A percentile compares a stretch with the other conserved stretches of the same genome.
Conservation (phyloP, 2,329 filamentous ascomycete genomes). For the Apiospora sp. region DNA sequence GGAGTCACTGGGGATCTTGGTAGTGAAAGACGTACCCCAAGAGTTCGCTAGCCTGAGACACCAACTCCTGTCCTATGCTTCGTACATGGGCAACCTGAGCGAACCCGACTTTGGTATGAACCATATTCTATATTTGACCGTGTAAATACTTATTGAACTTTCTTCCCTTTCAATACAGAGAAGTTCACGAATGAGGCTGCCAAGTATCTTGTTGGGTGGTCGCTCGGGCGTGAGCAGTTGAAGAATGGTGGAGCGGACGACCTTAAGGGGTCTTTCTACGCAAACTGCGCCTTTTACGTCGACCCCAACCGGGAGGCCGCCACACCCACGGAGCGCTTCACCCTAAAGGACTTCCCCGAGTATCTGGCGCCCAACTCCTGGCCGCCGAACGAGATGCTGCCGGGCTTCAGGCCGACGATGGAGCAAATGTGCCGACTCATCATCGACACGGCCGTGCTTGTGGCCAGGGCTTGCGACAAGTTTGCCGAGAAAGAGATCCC, state of each 20-base stretch:
- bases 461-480: constrained; percentile 87
- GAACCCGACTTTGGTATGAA: constrained; percentile 71
- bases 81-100: constrained; percentile 85
- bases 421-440: constrained; percentile 82
- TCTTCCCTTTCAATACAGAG: constrained; percentile 43
- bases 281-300: constrained; percentile 82
- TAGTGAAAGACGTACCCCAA: constrained; percentile 85
- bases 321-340: constrained; percentile 65
- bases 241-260: constrained; percentile 81
- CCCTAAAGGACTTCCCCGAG: constrained; percentile 75
- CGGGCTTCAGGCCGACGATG: constrained; percentile 77
- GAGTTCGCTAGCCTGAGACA: constrained; percentile 76
- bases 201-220: constrained; percentile 78
- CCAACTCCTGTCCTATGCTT: constrained; percentile 83
- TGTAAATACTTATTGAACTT: constrained; percentile 22
- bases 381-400: constrained; percentile 74
- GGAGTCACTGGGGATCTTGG: constrained; percentile 86
- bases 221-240: constrained; percentile 81
- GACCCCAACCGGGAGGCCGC: constrained; percentile 69
- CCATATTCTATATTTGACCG: not conserved
- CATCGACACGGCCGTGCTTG: constrained; percentile 87
- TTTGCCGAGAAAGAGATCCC: constrained; percentile 83
- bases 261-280: constrained; percentile 84
- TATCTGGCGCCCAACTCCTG: constrained; percentile 92
- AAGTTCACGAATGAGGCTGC: constrained; percentile 66